These are phyloP conservation scores for Diddensiella transvaalensis DNA, from an alignment of 805 yeast genomes.

Conservation along the genomic window DNA sequence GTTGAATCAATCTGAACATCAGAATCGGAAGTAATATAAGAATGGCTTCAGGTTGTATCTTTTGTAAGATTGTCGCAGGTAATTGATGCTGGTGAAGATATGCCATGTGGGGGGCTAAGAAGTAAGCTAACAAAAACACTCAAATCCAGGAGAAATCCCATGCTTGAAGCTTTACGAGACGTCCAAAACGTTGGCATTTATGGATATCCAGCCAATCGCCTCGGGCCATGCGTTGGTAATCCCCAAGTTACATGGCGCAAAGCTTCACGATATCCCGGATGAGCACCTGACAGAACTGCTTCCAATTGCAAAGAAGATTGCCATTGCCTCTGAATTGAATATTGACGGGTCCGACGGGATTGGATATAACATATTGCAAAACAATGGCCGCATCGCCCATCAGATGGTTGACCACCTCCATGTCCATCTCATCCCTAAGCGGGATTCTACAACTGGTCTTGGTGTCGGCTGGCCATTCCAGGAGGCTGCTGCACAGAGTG, in stretches of 20 bases:
- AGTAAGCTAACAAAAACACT: too few species aligned
- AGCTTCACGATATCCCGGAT: constrained; percentile 88
- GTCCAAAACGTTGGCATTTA: constrained; percentile 68
- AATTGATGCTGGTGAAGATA: not conserved
- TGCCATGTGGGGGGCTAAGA: not conserved
- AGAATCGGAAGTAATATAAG: too few species aligned
- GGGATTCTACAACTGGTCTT: constrained; percentile 66
- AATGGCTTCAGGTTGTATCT: constrained; percentile 51
- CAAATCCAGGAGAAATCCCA: constrained; percentile 94
- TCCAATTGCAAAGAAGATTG: constrained; percentile 84
- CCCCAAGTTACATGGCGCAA: constrained; percentile 92
- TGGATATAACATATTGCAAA: constrained; percentile 87
- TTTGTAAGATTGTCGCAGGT: constrained; percentile 91
- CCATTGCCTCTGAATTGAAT: constrained; percentile 56
- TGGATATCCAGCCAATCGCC: constrained; percentile 91
- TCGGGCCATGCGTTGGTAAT: constrained; percentile 85
- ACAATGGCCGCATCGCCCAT: constrained; percentile 93
- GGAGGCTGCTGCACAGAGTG: constrained; percentile 67
- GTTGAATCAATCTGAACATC: too few species aligned
- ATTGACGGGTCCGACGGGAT: constrained; percentile 55
- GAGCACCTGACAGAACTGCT: constrained; percentile 81
- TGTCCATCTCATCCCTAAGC: constrained; percentile 93
- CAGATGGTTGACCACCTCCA: constrained; percentile 96
- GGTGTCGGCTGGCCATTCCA: constrained; percentile 94
- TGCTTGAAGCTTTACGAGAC: constrained; percentile 88